Percentiles rank a stretch among this genome's conserved stretches.
Conservation (phyloP, 108 stramenopile genomes). For the Discostella pseudostelligera region DNA sequence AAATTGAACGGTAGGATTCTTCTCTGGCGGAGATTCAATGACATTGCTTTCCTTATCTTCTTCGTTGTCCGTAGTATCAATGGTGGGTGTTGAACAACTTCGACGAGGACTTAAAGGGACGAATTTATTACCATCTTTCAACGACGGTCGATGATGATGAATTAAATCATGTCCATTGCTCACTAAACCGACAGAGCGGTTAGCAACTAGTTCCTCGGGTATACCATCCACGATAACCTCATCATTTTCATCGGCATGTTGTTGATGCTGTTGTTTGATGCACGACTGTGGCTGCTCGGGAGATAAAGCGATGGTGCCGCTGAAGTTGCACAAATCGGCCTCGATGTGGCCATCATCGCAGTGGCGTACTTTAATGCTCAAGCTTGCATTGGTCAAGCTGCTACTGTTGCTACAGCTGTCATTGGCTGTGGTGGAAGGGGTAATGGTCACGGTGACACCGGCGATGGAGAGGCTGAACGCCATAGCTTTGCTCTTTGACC, state of each 20-base stretch:
- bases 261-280: background rate
- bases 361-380: slow-evolving; percentile 5
- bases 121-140: background rate
- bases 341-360: slow-evolving; percentile 16
- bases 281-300: background rate
- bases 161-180: too few species aligned
- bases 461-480: slow-evolving; percentile 20
- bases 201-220: background rate
- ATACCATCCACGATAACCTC: background rate
- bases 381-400: background rate
- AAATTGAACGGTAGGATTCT: too few species aligned
- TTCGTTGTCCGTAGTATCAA: background rate
- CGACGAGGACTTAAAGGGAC: background rate
- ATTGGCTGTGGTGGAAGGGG: slow-evolving; percentile 1
- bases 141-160: too few species aligned
- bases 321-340: slow-evolving; percentile 17
- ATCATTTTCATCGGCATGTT: background rate
- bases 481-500: slow-evolving; percentile 3
- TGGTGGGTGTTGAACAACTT: background rate
- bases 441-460: slow-evolving; percentile 14
- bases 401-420: background rate
- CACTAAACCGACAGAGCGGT: background rate
- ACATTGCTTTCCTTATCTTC: background rate
- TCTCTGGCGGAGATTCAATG: too few species aligned
- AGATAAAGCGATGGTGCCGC: slow-evolving; percentile 13